Conservation (phyloP, 1,284 basidiomycete species). For the Cryptococcus jaspeensis region DNA sequence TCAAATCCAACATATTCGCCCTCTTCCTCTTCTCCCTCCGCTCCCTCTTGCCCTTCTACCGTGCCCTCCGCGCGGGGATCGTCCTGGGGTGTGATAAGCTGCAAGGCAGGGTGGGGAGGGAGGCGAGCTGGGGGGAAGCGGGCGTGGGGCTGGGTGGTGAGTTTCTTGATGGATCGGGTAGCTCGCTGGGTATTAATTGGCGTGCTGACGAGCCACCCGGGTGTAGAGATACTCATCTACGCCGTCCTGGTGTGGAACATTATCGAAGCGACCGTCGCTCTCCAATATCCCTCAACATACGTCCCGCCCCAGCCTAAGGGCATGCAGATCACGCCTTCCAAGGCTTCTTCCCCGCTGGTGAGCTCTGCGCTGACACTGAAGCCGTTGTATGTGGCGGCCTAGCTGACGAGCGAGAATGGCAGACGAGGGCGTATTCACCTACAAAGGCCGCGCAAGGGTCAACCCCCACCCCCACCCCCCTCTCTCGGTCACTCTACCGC, state of each 20-base stretch:
- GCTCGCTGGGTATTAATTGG: neutral
- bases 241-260: conserved; percentile 31
- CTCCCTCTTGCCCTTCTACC: conserved; percentile 38
- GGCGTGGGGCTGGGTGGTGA: conserved; percentile 14
- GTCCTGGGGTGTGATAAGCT: conserved; percentile 23
- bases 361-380: too few species aligned
- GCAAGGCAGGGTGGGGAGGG: conserved; percentile 17
- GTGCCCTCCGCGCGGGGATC: conserved; percentile 21
- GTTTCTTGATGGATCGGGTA: neutral
- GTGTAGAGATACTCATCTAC: conserved; percentile 27
- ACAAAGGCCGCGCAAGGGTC: neutral
- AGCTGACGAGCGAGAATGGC: neutral
- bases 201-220: neutral
- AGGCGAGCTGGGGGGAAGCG: conserved; percentile 19
- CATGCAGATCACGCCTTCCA: conserved; percentile 21
- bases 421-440: conserved; percentile 12
- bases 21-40: conserved; percentile 26
- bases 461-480: conserved; percentile 4
- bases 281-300: conserved; percentile 28
- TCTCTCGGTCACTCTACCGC: conserved; percentile 10
- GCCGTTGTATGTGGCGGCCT: neutral
- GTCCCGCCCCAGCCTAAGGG: conserved; percentile 18
- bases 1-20: conserved; percentile 41
- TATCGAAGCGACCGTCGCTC: conserved; percentile 30
- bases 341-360: conserved; percentile 41